Base-by-base conservation (phyloP, 192 early-diverging fungal genomes). In the Podila horticola region DNA sequence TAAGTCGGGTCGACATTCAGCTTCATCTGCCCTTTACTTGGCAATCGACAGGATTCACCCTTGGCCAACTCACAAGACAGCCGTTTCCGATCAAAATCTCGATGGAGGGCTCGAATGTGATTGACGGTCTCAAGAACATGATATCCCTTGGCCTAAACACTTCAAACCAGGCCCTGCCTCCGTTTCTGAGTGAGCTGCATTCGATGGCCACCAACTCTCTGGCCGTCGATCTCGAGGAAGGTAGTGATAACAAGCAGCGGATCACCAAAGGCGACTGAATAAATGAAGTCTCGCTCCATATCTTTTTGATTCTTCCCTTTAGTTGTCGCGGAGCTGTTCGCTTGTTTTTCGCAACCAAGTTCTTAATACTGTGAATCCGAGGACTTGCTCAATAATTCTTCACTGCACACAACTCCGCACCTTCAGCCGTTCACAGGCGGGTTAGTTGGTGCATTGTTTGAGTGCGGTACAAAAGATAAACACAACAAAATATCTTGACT, bases 51-150 rank as follows among this genome's bases (percentile, higher is more conserved):
- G 64, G 59, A 38, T 67, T 74, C 41, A 6, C 2, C 1, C 55
- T 74, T 11, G 75, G 71, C 20, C 71, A 41, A 48, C 15, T 72
- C 57, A 73, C 29, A 17, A 62, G 13, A 49, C 52, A 62, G 31
- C 64, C 82, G 19, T 73, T 81, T 51, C 72, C 69, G 7, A 75
- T 72, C 19, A 86, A 72, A 50, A 58, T 86, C 3, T 28, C 67
- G 2, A 71, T 86, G 66, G 84, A 86, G 31, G 84, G 84, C 4
- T 30, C 62, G 17, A 86, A 83, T 73, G 84, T 86, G n/a, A 74
- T 83, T 15, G 84, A 86, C 33, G 84, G 84, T 19, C 38, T 86
- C 33, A 86, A 73, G 66, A 67, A 71, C 30, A 36, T 86, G 61
- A 69, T 84, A 38, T 66, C 75, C 2, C 64, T 74, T 11, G 84